Evolutionary conservation across 805 yeast species (phyloP), one percentile per base, ranked within the genome.

Genomic region (Jamesozyma jinghongensis): DNA sequence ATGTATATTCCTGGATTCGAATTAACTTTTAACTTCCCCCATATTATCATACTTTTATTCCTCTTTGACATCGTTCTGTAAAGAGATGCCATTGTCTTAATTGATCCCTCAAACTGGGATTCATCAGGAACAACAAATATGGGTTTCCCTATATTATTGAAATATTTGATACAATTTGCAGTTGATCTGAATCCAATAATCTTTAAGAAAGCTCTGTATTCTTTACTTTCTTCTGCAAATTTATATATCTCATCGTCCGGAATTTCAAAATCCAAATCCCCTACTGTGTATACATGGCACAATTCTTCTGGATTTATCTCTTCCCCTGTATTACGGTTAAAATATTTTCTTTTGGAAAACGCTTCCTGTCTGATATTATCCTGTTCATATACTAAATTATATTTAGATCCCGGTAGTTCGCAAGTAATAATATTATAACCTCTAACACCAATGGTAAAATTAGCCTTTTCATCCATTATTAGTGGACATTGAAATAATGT

Each of bases 71-170:
- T 61, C 3, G 79, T 70, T 42, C 75, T 77, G 53, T 76, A 84
- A 11, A 90, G 60, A 0, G 87, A 72, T 1, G 84, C 68, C 51
- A 87, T 73, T 0, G 90, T 80, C 25, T 74, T 63, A 19, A 70
- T 65, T 1, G 95, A 83, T 19, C 88, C 84, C 19, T 69, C 61
- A 44, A 66, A 74, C 0, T 70, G 69, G 1, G 73, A 75, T 18
- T 72, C 76, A 52, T 81, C 79, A 0, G 94, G 87, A 6, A 80
- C 75, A 0, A 90, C 59, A 48, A 87, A 81, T 2, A 70, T 51
- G 0, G 94, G 71, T 4, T 76, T 72, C 2, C 70, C 62, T 10
- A 74, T 57, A 46, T 73, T 74, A 53, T 79, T 74, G 42, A 65
- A 70, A 2, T 77, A 72, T 43, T 70, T 68, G 37, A 73, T 65